Percentiles rank a stretch among this genome's conserved stretches.
Evolutionary conservation across 257 asterid genomes (phyloP).

Genomic region (Scutellaria minor): DNA sequence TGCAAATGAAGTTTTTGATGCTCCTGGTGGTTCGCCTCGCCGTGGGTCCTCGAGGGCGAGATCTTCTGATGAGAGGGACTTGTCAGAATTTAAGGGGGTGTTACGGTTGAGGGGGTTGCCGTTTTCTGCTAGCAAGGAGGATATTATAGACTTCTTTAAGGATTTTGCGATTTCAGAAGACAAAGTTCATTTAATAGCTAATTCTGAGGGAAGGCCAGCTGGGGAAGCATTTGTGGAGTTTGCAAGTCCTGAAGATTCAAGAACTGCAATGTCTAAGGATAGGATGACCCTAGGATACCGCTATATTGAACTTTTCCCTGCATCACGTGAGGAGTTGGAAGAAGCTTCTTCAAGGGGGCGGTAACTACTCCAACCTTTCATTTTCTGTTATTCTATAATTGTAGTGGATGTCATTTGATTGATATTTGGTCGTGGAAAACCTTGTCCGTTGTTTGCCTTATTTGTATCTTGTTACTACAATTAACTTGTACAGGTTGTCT

Average conservation of each 20-base stretch:
- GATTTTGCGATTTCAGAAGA: conserved; percentile 76
- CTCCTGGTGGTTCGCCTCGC: conserved; percentile 74
- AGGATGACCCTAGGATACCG: conserved; percentile 83
- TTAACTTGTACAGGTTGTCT: not conserved
- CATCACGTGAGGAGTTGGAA: conserved; percentile 86
- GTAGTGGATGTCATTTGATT: conserved; percentile 9
- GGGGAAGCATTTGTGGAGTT: conserved; percentile 98
- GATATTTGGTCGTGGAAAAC: conserved; percentile 9
- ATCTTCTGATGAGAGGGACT: conserved; percentile 78
- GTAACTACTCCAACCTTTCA: conserved; percentile 46
- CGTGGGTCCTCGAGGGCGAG: conserved; percentile 75
- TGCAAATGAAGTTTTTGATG: conserved; percentile 74
- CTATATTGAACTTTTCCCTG: conserved; percentile 88
- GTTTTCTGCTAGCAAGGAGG: conserved; percentile 74
- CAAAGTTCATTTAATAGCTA: conserved; percentile 68
- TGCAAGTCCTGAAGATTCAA: conserved; percentile 80
- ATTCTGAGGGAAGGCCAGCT: conserved; percentile 84
- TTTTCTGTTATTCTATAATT: conserved; percentile 14
- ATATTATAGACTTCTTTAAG: conserved; percentile 71
- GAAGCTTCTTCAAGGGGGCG: conserved; percentile 90
- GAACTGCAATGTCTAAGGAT: conserved; percentile 91
- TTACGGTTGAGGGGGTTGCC: conserved; percentile 94
- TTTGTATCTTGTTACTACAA: conserved; percentile 10
- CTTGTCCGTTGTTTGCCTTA: conserved; percentile 17
- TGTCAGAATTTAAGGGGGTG: conserved; percentile 81